Evolutionary conservation across 106 monocot genomes (phyloP), one percentile per base, ranked within the genome.

Genomic region (Alisma plantagoaquatica): DNA sequence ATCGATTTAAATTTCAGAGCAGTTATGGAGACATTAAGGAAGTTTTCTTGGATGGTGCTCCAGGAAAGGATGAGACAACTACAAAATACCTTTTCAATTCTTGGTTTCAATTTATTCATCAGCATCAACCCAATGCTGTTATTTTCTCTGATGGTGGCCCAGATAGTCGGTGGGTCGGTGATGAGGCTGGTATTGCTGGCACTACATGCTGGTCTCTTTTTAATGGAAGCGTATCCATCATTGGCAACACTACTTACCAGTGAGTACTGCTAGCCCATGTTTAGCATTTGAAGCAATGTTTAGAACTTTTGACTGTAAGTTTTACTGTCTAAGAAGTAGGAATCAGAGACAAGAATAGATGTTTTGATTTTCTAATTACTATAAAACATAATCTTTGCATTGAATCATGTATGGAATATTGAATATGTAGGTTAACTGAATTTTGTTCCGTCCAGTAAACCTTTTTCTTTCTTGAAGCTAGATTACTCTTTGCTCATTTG

Each of bases 151-250:
- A 96, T 65, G 75, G 60, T 21, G 96, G 96, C 5, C 89, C 84
- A 0, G 96, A 89, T 45, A 67, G 44, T 41, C 58, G 96, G 51
- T 98, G 89, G 96, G 68, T 89, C 18, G 96, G 96, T 35, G 62
- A 89, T 66, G 96, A 98, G 60, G 63, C 62, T 33, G 96, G 84
- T 32, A 32, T 76, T 41, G 75, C 84, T 56, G 78, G 75, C 41
- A 70, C 69, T n/a, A 94, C 94, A 51, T 84, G 80, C 66, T 94
- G 94, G 94, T 94, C 94, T 23, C 83, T 75, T 53, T 88, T 88
- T 51, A 94, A 94, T 67, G 56, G 31, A 42, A 94, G 81, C 35
- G 33, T 46, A 22, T 62, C 68, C 10, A 57, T 58, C 27, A 94
- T 94, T 31, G 94, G 94, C 29, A 63, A 78, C 30, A 73, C 55